Evolutionary conservation across 441 rosid species (phyloP).

Genomic region (Syzygium syzygioides): DNA sequence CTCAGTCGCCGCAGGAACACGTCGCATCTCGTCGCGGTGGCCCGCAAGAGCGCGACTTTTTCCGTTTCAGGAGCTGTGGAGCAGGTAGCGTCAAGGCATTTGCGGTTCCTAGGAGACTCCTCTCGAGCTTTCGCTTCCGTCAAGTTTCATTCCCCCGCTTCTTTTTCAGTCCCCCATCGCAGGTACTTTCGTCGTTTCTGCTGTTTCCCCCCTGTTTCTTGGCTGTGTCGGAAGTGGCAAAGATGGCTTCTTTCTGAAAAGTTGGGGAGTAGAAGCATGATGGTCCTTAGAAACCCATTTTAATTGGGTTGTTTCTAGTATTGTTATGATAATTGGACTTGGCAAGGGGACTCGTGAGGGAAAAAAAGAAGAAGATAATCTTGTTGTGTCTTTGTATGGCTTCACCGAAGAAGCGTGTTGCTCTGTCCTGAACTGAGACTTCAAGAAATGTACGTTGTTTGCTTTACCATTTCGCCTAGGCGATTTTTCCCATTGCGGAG

Average conservation of each 20-base stretch:
- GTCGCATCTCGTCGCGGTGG: too few species aligned
- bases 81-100: constrained; percentile 19
- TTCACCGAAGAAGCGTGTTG: background rate
- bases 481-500: background rate
- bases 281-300: background rate
- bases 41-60: too few species aligned
- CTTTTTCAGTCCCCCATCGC: background rate
- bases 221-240: background rate
- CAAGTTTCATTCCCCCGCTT: constrained; percentile 2
- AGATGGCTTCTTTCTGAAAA: background rate
- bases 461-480: background rate
- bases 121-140: constrained; percentile 13
- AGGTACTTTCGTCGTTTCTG: background rate
- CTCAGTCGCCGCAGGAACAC: too few species aligned
- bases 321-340: background rate
- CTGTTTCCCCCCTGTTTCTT: background rate
- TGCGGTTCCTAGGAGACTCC: constrained; percentile 17
- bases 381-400: background rate
- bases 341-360: background rate
- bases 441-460: background rate
- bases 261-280: background rate
- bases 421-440: background rate
- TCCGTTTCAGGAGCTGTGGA: constrained; percentile 31
- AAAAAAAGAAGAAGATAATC: background rate
- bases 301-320: background rate